phyloP scores from a whole-genome alignment of 306 rosid genomes.

The Arachis stenosperma region DNA sequence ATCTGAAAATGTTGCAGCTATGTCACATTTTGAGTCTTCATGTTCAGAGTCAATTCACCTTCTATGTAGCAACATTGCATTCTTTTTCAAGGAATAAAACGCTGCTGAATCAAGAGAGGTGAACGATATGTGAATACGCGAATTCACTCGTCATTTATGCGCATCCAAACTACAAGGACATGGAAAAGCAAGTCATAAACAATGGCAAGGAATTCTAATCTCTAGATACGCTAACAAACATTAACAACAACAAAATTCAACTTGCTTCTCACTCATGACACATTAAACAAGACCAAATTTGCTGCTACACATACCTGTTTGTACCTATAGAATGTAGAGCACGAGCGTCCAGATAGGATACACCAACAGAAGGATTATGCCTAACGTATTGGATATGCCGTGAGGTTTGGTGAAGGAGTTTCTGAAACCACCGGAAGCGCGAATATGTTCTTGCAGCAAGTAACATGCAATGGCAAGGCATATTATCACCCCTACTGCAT shows the following conservation, averaged over 20 bases:
- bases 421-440: slow-evolving; percentile 93
- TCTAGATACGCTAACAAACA: no score
- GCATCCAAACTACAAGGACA: slow-evolving; percentile 23
- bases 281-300: slow-evolving; percentile 24
- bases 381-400: slow-evolving; percentile 77
- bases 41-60: no score
- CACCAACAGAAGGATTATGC: slow-evolving; percentile 74
- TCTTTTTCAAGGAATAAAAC: no score
- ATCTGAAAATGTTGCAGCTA: no score
- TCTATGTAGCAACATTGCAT: no score
- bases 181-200: not conserved
- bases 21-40: no score
- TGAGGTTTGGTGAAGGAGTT: slow-evolving; percentile 72
- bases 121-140: not conserved
- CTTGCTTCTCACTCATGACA: slow-evolving; percentile 15
- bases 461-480: slow-evolving; percentile 79
- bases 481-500: slow-evolving; percentile 59
- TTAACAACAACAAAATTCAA: not conserved
- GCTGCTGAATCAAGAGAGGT: not conserved
- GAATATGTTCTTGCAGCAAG: slow-evolving; percentile 91
- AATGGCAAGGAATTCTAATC: not conserved
- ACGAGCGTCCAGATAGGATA: slow-evolving; percentile 80
- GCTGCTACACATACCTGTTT: not conserved
- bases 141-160: not conserved
- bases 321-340: slow-evolving; percentile 47